Base-by-base conservation (phyloP, 2,329 filamentous ascomycete species). In the Calycina herbarum region DNA sequence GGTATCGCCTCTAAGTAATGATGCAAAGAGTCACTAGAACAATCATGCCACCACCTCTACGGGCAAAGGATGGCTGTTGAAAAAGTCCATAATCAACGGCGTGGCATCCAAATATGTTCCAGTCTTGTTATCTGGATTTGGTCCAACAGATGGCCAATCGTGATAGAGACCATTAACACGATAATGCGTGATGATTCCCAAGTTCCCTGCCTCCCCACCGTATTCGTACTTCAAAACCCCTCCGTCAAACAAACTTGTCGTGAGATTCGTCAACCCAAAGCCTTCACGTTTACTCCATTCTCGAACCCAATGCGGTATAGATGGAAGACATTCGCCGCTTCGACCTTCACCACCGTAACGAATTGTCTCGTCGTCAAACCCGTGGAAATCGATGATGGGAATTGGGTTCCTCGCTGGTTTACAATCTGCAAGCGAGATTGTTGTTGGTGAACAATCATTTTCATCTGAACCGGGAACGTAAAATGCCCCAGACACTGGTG, bases 401-500 rank as follows among this genome's bases (percentile, higher is more conserved):
- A 64, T 48, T 29, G 29, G 64, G 2, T 38, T 20, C 5, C 65
- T 51, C 3, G 48, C 10, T 40, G 64, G 15, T 15, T 27, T 15
- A 38, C 40, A 54, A 4, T 54, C 11, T 24, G 65, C 13, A 45
- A 63, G 17, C 15, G 67, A 11, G 27, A 65, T 61, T 33, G 64
- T 59, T 40, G 59, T 24, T 38, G 63, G 59, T n/a, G 48, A 11
- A 51, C 62, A 61, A 38, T 31, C 10, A 27, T 48, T 3, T 24
- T 35, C 38, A 38, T 69, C 2, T 6, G 51, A 51, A 11, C 24
- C 24, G 5, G 61, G 61, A 17, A 59, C 42, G 68, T 83, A 82
- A 54, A 79, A 76, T 2, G 81, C 81, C 3, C 78, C 78, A 1
- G 79, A 76, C 4, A 78, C 78, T 20, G 79, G 76, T 0, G 79